Percentiles rank a stretch among this genome's conserved stretches.
Evolutionary conservation across 1,284 basidiomycete species (phyloP).

Genomic region (Cryptococcus sp.): DNA sequence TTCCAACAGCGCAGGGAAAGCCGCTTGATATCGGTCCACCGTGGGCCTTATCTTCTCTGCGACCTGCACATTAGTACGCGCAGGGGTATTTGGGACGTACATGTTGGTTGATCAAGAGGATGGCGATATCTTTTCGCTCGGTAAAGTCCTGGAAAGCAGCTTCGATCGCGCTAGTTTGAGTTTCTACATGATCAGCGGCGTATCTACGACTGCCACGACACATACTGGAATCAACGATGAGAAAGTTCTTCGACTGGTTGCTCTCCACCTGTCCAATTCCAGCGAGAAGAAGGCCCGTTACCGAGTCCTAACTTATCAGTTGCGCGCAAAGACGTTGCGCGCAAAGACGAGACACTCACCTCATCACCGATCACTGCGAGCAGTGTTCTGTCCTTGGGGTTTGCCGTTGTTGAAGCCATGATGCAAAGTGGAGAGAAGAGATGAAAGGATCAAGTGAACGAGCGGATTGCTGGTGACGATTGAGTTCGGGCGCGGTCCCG

Average conservation of each 20-base stretch:
- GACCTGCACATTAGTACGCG: slow-evolving; percentile 54
- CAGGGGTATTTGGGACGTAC: slow-evolving; percentile 51
- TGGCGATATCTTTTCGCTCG: slow-evolving; percentile 85
- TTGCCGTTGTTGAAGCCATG: slow-evolving; percentile 28
- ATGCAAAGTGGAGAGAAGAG: background rate
- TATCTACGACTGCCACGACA: slow-evolving; percentile 8
- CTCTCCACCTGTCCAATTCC: slow-evolving; percentile 85
- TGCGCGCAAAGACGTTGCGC: background rate
- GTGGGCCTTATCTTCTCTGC: slow-evolving; percentile 94
- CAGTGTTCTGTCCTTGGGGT: slow-evolving; percentile 70
- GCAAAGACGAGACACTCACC: slow-evolving; percentile 50
- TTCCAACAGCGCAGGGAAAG: slow-evolving; percentile 94
- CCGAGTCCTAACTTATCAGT: slow-evolving; percentile 66
- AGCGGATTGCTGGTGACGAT: background rate
- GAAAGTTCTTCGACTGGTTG: slow-evolving; percentile 89
- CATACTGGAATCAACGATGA: slow-evolving; percentile 84
- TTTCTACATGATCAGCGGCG: slow-evolving; percentile 55
- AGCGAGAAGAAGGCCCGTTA: slow-evolving; percentile 85
- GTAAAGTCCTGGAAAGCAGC: slow-evolving; percentile 87
- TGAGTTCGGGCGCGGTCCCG: too few relatives aligned
- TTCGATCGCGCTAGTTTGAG: slow-evolving; percentile 80
- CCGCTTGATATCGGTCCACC: slow-evolving; percentile 90
- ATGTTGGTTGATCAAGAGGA: slow-evolving; percentile 94
- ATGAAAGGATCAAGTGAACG: background rate
- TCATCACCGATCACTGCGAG: slow-evolving; percentile 94